Base-by-base conservation (phyloP, 116 monocot genomes). In the Posidonia oceanica region DNA sequence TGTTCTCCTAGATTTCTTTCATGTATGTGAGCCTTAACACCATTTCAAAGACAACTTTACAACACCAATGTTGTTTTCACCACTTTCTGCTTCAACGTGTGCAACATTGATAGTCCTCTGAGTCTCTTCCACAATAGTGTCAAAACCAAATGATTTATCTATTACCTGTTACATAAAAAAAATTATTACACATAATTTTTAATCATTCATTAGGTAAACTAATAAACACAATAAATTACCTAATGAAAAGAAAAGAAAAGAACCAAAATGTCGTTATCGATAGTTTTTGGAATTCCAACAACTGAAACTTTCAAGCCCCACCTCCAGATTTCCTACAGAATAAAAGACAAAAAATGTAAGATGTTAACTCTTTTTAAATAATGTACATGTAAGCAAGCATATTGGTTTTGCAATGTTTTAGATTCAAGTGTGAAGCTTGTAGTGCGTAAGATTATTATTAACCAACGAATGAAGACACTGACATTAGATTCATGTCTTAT, bases 81-180 rank as follows among this genome's bases (percentile, higher is more conserved):
- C 66, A 72, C 96, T 96, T 29, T 29, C 29, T 29, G 1, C 29
- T 29, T 29, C 29, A 29, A 29, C 29, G 1, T 29, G 29, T 29
- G 91, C 91, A 2, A 91, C 96, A 77, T 82, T 88, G 61, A 96
- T 91, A 13, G 96, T 91, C 14, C 81, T 77, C 63, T 88, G 88
- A 15, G 96, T 91, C 74, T 86, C 91, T 76, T 96, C 95, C 22
- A 96, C 95, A 39, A 91, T 91, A 63, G 88, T 88, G 73, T 96
- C 91, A 72, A 96, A 96, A 36, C 96, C 96, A 83, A 96, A 96
- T 29, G 96, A 96, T 36, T 85, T 86, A 1, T 29, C 29, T 29
- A 29, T 29, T 29, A 29, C 29, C 1, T 29, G 29, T 29, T 29
- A 29, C 29, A 68, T 96, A 14, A 39, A 10, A 39, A 10, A 18